These are phyloP conservation scores for Hyaloscypha variabilis DNA, from an alignment of 495 filamentous ascomycete species.

Conservation along the genomic window DNA sequence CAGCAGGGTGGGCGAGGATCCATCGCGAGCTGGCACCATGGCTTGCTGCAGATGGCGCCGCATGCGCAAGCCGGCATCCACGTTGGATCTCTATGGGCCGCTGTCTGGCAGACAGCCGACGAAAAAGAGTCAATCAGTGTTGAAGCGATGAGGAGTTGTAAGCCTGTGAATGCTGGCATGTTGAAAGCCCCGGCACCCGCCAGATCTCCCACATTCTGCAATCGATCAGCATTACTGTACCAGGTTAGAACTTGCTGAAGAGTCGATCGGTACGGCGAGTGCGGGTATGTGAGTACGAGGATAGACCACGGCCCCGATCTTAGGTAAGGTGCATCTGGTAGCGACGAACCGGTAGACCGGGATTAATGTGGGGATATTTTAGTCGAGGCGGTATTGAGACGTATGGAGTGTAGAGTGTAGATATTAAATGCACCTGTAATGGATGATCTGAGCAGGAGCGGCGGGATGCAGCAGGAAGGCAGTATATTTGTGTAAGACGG, in stretches of 20 bases:
- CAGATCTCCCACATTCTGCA: too few relatives aligned
- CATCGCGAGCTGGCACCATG: too few relatives aligned
- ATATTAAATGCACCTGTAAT: not conserved
- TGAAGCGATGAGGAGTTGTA: too few relatives aligned
- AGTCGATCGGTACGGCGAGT: not conserved
- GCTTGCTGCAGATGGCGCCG: too few relatives aligned
- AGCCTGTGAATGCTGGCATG: too few relatives aligned
- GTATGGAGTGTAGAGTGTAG: not conserved
- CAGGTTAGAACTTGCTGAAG: not conserved
- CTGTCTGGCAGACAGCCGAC: too few relatives aligned
- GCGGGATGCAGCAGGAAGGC: not conserved
- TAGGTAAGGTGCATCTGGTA: constrained; percentile 1
- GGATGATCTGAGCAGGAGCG: not conserved
- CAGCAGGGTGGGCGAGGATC: too few relatives aligned
- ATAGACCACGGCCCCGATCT: not conserved
- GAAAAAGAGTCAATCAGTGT: too few relatives aligned
- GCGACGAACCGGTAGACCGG: not conserved
- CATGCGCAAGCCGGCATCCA: too few relatives aligned
- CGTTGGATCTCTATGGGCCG: too few relatives aligned
- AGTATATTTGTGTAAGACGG: not conserved
- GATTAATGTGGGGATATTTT: constrained; percentile 1
- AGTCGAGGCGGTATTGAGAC: not conserved
- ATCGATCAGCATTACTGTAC: too few relatives aligned
- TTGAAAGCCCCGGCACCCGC: too few relatives aligned
- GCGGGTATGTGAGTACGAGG: constrained; percentile 2